Percentiles rank a stretch among this genome's conserved stretches.
Evolutionary conservation across 2,329 filamentous ascomycete genomes (phyloP).

Genomic region (Dothideomycetes sp.): DNA sequence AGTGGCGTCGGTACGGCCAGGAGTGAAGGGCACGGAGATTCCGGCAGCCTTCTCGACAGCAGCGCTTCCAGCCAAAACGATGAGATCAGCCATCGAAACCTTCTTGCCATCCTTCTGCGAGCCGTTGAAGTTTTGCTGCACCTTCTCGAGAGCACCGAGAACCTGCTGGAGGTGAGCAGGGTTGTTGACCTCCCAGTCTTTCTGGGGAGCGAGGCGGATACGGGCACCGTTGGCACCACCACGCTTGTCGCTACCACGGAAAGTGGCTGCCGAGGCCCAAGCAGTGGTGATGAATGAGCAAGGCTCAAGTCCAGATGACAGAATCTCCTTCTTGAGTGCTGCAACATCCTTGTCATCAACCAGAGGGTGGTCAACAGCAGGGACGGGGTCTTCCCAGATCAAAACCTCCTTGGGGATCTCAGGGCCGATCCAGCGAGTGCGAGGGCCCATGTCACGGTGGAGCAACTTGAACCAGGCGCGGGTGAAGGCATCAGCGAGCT

Average conservation of each 20-base stretch:
- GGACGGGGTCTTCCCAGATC: constrained; percentile 69
- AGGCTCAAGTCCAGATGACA: constrained; percentile 51
- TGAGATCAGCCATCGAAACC: constrained; percentile 69
- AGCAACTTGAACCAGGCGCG: constrained; percentile 77
- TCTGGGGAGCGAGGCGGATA: constrained; percentile 64
- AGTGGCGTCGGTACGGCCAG: constrained; percentile 62
- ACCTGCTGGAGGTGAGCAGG: constrained; percentile 55
- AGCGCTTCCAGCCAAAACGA: constrained; percentile 63
- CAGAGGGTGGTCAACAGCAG: constrained; percentile 47
- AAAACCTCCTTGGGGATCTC: constrained; percentile 61
- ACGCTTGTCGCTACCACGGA: constrained; percentile 70
- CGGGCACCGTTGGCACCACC: constrained; percentile 73
- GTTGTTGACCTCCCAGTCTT: constrained; percentile 67
- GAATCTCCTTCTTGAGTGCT: constrained; percentile 59
- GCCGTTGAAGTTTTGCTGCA: constrained; percentile 60
- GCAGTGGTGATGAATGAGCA: constrained; percentile 56
- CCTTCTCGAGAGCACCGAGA: constrained; percentile 50
- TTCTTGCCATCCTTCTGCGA: constrained; percentile 50
- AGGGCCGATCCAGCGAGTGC: constrained; percentile 61
- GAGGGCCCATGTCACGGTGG: constrained; percentile 70
- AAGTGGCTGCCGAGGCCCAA: constrained; percentile 62
- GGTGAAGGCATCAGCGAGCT: constrained; percentile 60
- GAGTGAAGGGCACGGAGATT: constrained; percentile 59
- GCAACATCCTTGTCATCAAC: constrained; percentile 55
- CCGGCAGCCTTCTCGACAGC: constrained; percentile 64